Evolutionary conservation across 768 basidiomycete genomes (phyloP).

Genomic region (Naganishia antarctica): DNA sequence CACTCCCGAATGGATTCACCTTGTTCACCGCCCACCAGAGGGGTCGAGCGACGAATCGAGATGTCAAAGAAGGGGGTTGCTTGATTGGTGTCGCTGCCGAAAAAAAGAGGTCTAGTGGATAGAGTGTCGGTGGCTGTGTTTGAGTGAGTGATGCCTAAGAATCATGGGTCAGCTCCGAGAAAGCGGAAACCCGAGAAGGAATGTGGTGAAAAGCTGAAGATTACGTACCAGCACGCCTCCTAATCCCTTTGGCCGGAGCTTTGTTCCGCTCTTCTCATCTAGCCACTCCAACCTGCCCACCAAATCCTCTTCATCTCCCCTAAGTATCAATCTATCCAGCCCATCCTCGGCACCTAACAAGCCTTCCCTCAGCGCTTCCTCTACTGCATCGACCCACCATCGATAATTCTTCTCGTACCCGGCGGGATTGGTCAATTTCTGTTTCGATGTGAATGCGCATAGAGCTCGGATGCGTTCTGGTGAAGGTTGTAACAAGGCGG

Average conservation of each 20-base stretch:
- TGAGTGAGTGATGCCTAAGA: constrained; percentile 33
- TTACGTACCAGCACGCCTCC: constrained; percentile 45
- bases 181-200: no score
- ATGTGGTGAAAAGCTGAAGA: neutral
- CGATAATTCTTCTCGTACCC: constrained; percentile 73
- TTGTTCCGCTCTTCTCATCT: constrained; percentile 11
- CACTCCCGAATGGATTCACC: constrained; percentile 43
- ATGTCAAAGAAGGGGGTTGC: constrained; percentile 36
- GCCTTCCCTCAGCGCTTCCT: constrained; percentile 38
- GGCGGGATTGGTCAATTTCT: constrained; percentile 76
- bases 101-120: constrained; percentile 38
- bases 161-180: no score
- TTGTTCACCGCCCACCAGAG: constrained; percentile 48
- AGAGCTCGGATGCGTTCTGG: constrained; percentile 54
- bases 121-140: constrained; percentile 30
- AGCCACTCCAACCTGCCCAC: constrained; percentile 35
- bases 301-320: constrained; percentile 38
- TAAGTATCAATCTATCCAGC: constrained; percentile 38
- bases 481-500: constrained; percentile 36
- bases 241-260: constrained; percentile 39
- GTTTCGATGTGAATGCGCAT: constrained; percentile 79
- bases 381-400: constrained; percentile 63
- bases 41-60: constrained; percentile 41
- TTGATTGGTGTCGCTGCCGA: constrained; percentile 38
- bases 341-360: constrained; percentile 30